These are phyloP conservation scores for Dendrobium chrysotoxum DNA, from an alignment of 106 monocot genomes.

Conservation along the genomic window DNA sequence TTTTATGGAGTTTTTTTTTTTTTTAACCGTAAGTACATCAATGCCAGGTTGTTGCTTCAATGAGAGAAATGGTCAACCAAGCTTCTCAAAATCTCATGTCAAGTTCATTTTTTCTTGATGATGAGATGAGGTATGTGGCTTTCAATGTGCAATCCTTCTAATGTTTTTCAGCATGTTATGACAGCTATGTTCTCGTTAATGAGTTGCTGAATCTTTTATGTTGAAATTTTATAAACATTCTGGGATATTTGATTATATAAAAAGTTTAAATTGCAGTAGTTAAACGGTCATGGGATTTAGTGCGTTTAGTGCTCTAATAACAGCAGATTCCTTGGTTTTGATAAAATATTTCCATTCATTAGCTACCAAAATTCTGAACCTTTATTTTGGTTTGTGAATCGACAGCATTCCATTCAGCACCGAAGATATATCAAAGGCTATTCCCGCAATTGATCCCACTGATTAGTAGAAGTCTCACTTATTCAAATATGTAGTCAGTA, in stretches of 20 bases:
- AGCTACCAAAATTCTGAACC: too few relatives aligned
- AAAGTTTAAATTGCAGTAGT: too few relatives aligned
- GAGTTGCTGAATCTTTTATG: neutral
- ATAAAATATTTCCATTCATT: too few relatives aligned
- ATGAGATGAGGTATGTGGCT: constrained; percentile 70
- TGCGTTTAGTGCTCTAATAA: too few relatives aligned
- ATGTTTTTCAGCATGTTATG: neutral
- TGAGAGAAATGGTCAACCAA: constrained; percentile 83
- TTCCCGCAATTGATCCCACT: constrained; percentile 55
- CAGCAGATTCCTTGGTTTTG: too few relatives aligned
- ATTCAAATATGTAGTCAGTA: constrained; percentile 9
- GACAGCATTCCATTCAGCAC: constrained; percentile 92
- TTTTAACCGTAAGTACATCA: neutral
- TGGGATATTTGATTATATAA: neutral
- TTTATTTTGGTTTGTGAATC: neutral
- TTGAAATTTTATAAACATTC: neutral
- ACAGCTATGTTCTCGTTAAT: neutral
- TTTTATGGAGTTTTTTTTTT: too few relatives aligned
- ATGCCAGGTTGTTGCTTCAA: constrained; percentile 73
- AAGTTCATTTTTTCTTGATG: constrained; percentile 94
- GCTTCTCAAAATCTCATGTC: constrained; percentile 65
- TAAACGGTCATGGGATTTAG: too few relatives aligned
- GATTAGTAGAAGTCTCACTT: constrained; percentile 48
- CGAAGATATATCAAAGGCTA: constrained; percentile 93
- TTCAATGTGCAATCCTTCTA: neutral